Conservation (phyloP, 2,329 filamentous ascomycete species). For the Arthrinium phaeospermum region DNA sequence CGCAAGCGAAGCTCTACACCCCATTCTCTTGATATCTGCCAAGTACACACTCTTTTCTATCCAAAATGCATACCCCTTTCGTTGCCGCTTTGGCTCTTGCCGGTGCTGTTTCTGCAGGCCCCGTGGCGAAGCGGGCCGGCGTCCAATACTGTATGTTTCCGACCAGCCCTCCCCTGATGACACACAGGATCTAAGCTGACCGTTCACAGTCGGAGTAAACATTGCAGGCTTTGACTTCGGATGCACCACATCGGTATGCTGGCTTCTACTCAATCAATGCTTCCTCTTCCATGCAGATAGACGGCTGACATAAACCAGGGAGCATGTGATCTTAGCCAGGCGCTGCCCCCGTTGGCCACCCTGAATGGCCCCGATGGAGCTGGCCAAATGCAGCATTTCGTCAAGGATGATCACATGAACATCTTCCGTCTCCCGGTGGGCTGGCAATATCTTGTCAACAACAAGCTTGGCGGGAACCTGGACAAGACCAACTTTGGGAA, state of each 20-base stretch:
- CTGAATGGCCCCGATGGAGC: slow-evolving; percentile 33
- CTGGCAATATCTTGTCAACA: slow-evolving; percentile 66
- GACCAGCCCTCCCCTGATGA: not conserved
- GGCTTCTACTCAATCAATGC: not conserved
- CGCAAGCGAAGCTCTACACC: not conserved
- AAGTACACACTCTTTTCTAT: not conserved
- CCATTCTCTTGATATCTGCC: not conserved
- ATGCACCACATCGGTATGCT: slow-evolving; percentile 27
- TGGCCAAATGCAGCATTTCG: slow-evolving; percentile 62
- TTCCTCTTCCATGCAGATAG: not conserved
- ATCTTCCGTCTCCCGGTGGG: slow-evolving; percentile 61
- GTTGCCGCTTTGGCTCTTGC: slow-evolving; percentile 13
- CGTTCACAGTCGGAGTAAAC: slow-evolving; percentile 28
- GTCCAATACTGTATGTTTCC: slow-evolving; percentile 1
- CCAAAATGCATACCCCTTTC: slow-evolving; percentile 7
- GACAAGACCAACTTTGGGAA: slow-evolving; percentile 52
- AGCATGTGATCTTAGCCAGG: slow-evolving; percentile 25
- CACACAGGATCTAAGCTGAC: not conserved
- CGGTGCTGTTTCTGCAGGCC: not conserved
- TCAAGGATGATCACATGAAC: slow-evolving; percentile 58
- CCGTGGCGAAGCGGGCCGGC: slow-evolving; percentile 16
- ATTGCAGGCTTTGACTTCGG: slow-evolving; percentile 34
- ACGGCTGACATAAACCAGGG: slow-evolving; percentile 21
- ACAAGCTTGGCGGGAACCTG: slow-evolving; percentile 55
- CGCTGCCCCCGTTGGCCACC: slow-evolving; percentile 24